Base-by-base conservation (phyloP, 1,139 yeast genomes). In the Meyerozyma guilliermondii region DNA sequence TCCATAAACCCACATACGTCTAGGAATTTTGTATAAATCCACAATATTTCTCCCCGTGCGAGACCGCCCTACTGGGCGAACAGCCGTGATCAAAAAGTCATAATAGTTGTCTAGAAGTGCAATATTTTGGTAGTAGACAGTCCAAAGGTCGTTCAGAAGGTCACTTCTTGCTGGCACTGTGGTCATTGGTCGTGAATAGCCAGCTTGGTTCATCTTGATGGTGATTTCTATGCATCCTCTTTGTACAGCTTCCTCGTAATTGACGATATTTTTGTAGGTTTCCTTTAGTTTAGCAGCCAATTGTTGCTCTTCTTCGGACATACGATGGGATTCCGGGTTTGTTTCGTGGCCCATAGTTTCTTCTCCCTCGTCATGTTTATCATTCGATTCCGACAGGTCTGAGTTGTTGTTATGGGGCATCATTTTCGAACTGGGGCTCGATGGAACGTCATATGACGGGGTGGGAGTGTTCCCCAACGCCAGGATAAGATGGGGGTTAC, bases 1-100 rank as follows among this genome's bases (percentile, higher is more conserved):
- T 18, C 94, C 94, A 58, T 84, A 85, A 8, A 85, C 91, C 92
- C 92, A 85, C 72, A 85, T 73, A 51, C 92, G 68, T 50, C 91
- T 69, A 34, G 87, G 87, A 39, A 85, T 83, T 58, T 87, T 80
- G 59, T 85, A 85, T 39, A 83, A 75, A 49, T 83, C 84, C 7
- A 84, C 87, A 38, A 84, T 78, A 50, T 83, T 85, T 54, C 80
- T 80, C 3, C 92, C 91, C 0, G 89, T 81, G 58, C 80, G 81
- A 38, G 84, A 82, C 50, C 67, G 72, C 17, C 67, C 66, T 43
- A 66, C 68, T 9, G 89, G 88, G 42, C 83, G 77, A 46, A 83
- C 67, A 2, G 91, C 87, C 17, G 86, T 81, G 7, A 83, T 74
- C 41, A 84, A 62, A 53, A 84, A 83, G 53, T 83, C 87, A 47